Conservation (phyloP, 331 rosid genomes). For the Erythrophleum ivorense region DNA sequence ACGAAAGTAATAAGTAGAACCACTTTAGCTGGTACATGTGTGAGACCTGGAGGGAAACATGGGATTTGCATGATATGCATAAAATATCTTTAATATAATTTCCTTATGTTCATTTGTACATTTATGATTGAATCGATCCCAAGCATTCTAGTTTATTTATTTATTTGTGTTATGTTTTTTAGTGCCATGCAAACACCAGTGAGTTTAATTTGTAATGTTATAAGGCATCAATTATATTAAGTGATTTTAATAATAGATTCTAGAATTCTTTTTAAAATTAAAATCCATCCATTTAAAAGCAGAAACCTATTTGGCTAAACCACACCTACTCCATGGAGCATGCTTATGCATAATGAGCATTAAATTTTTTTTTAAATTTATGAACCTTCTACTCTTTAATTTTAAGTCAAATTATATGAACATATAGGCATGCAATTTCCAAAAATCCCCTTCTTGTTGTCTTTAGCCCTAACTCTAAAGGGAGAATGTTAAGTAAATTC, state of each 20-base stretch:
- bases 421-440: neutral
- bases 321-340: conserved; percentile 3
- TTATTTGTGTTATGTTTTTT: neutral
- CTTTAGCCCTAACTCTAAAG: neutral
- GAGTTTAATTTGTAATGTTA: conserved; percentile 10
- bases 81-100: neutral
- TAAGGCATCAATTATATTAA: neutral
- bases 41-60: conserved; percentile 41
- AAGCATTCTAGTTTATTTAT: neutral
- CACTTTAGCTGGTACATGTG: neutral
- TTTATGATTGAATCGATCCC: neutral
- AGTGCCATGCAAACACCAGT: conserved; percentile 2
- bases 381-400: neutral
- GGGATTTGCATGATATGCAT: conserved; percentile 68
- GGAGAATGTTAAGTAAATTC: neutral
- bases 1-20: neutral
- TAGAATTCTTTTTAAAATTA: conserved; percentile 2
- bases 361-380: conserved; percentile 14
- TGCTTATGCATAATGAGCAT: neutral
- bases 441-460: neutral
- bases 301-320: neutral
- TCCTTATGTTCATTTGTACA: no score
- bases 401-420: conserved; percentile 23
- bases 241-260: conserved; percentile 6
- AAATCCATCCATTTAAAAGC: conserved; percentile 7